These are phyloP conservation scores for Diplocarpon mali DNA, from an alignment of 2,329 filamentous ascomycete species.

Conservation along the genomic window DNA sequence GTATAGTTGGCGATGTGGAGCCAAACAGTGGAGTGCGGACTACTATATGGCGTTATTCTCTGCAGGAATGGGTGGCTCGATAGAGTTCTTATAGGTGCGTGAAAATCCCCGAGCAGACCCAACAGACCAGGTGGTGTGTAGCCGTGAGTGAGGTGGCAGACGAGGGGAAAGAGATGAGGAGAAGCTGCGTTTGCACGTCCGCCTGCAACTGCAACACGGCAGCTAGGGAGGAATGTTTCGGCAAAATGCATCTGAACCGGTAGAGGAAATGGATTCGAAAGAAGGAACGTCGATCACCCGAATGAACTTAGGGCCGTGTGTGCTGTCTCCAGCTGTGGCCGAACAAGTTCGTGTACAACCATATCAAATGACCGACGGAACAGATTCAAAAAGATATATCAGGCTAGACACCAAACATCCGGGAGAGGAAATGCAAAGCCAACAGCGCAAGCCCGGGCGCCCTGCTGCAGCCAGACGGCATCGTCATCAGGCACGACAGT, in stretches of 20 bases:
- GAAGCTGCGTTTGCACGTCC: conserved; percentile 24
- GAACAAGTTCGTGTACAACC: conserved; percentile 25
- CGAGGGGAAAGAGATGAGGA: conserved; percentile 14
- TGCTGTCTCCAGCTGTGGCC: conserved; percentile 25
- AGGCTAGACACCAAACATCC: conserved; percentile 20
- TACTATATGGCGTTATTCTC: conserved; percentile 25
- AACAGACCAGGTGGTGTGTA: conserved; percentile 13
- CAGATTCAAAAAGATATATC: conserved; percentile 20
- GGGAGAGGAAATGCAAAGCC: conserved; percentile 25
- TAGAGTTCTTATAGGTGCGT: conserved; percentile 25
- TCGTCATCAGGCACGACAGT: conserved; percentile 18
- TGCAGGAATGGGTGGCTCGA: conserved; percentile 23
- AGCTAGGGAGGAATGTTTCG: conserved; percentile 26
- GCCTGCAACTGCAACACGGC: conserved; percentile 25
- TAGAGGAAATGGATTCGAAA: conserved; percentile 20
- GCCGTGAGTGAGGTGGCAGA: conserved; percentile 24
- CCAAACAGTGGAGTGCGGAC: conserved; percentile 21
- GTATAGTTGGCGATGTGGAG: conserved; percentile 18
- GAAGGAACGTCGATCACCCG: conserved; percentile 28
- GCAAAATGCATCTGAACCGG: conserved; percentile 26
- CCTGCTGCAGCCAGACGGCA: conserved; percentile 17
- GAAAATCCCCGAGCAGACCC: conserved; percentile 3
- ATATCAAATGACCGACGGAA: conserved; percentile 18
- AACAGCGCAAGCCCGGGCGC: conserved; percentile 21
- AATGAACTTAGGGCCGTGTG: conserved; percentile 23